phyloP scores from a whole-genome alignment of 1,284 basidiomycete genomes.

The Erythrobasidium hasegawianum region DNA sequence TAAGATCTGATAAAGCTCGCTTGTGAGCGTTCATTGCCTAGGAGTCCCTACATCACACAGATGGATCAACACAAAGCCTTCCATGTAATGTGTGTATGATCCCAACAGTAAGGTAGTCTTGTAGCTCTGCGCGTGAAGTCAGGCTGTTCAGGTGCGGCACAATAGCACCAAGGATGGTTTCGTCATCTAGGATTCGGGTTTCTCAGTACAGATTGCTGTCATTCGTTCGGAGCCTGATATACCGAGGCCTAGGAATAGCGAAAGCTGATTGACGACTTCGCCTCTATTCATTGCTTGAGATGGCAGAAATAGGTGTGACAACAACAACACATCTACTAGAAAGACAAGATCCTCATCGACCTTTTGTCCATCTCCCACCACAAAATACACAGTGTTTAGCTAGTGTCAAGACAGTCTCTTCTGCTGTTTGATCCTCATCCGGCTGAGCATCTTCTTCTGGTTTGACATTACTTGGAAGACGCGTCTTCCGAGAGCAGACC shows the following conservation, averaged over 20 bases:
- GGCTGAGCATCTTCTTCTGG: background rate
- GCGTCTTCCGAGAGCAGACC: constrained; percentile 12
- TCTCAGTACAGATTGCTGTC: background rate
- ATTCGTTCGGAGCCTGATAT: background rate
- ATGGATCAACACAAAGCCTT: too few relatives aligned
- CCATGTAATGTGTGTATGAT: too few relatives aligned
- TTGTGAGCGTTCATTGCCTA: constrained; percentile 26
- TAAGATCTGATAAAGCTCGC: constrained; percentile 18
- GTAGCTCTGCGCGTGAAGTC: constrained; percentile 23
- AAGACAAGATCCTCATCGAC: background rate
- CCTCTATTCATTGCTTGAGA: constrained; percentile 12
- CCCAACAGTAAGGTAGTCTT: constrained; percentile 28
- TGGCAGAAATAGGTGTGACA: background rate
- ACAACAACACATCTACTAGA: background rate
- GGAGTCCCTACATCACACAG: constrained; percentile 28
- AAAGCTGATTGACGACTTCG: constrained; percentile 31
- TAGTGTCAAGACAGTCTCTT: constrained; percentile 5
- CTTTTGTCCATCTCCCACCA: constrained; percentile 26
- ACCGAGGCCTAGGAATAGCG: constrained; percentile 33
- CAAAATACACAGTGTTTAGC: constrained; percentile 29
- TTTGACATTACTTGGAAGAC: background rate
- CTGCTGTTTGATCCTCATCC: background rate
- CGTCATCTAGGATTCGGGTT: constrained; percentile 19
- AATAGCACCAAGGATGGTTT: constrained; percentile 16
- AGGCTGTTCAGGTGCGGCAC: constrained; percentile 32